Conservation (phyloP, 2,329 filamentous ascomycete genomes). For the Talaromyces funiculosus region DNA sequence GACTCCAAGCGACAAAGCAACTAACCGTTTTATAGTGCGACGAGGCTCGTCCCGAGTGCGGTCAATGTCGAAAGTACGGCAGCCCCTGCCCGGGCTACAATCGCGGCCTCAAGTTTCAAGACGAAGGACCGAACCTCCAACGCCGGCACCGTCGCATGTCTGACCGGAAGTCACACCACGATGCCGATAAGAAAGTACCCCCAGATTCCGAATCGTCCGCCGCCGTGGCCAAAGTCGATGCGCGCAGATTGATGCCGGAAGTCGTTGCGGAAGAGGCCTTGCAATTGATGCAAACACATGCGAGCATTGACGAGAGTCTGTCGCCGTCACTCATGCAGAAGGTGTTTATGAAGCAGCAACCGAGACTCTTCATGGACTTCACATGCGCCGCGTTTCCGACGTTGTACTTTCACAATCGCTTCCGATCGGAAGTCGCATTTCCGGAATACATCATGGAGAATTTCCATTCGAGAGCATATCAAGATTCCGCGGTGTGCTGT, state of each 20-base stretch:
- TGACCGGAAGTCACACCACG: slow-evolving; percentile 16
- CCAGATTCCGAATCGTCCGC: background rate
- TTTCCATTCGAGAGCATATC: slow-evolving; percentile 16
- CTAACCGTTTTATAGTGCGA: slow-evolving; percentile 22
- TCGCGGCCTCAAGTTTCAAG: slow-evolving; percentile 25
- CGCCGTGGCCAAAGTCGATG: background rate
- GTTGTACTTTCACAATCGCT: slow-evolving; percentile 26
- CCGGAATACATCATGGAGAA: slow-evolving; percentile 23
- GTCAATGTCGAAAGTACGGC: slow-evolving; percentile 26
- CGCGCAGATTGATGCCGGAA: slow-evolving; percentile 6
- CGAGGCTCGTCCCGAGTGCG: slow-evolving; percentile 24
- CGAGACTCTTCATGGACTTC: slow-evolving; percentile 25
- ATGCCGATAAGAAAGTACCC: background rate
- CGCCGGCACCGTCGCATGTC: slow-evolving; percentile 19
- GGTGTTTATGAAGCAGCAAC: slow-evolving; percentile 22
- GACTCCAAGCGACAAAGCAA: background rate
- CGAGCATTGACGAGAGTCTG: slow-evolving; percentile 20
- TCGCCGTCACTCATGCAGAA: slow-evolving; percentile 26
- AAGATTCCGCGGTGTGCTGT: slow-evolving; percentile 21
- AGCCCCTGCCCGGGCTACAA: slow-evolving; percentile 23
- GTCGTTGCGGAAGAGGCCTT: slow-evolving; percentile 12
- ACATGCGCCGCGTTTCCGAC: slow-evolving; percentile 24
- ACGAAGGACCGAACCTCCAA: slow-evolving; percentile 27
- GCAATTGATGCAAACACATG: slow-evolving; percentile 12
- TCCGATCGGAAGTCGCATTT: slow-evolving; percentile 24